Evolutionary conservation across 352 stramenopile genomes (phyloP), one percentile per base, ranked within the genome.

Genomic region (Phytophthora pinifolia): DNA sequence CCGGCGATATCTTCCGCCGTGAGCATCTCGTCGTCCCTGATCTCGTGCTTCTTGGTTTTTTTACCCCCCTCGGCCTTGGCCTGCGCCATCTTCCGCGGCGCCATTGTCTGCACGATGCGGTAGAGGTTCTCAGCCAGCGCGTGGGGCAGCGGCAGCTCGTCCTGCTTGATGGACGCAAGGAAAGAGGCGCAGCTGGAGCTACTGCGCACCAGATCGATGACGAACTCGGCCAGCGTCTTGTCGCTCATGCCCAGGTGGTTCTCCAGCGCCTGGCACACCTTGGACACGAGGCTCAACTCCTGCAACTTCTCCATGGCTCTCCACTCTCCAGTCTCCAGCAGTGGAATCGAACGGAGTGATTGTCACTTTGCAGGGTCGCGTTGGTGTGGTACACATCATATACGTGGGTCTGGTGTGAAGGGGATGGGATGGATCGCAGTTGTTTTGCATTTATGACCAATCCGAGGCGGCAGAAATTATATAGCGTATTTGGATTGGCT

Each of bases 161-260:
- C 71, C 20, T 67, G 54, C 52, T 86, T 76, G 65, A 91, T 90
- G 31, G 64, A 61, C 30, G 48, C 55, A 20, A 90, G 59, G 53
- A 89, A 94, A 22, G 46, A 62, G 34, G 39, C 64, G 67, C 55
- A 96, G 54, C 67, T 93, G 6, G 72, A 46, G 63, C 73, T 88
- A 36, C 86, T 67, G 43, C 90, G 80, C 39, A 95, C 86, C 51
- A 96, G 69, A 55, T 97, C 80, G 62, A 97, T 97, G 30, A 98
- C 82, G 57, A 98, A 99, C 81, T 99, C 96, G 9, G 96, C 88
- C 45, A 99, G 77, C 31, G 96, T 99, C 63, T 97, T 96, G 72
- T 99, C 97, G 52, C 88, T 94, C 69, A 99, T 88, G 33, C 93
- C 92, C 46, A 99, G 71, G 53, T 96, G 82, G 70, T 98, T 94